Evolutionary conservation across 805 yeast species (phyloP), one percentile per base, ranked within the genome.

Genomic region (Wickerhamiella kurtzmanii): DNA sequence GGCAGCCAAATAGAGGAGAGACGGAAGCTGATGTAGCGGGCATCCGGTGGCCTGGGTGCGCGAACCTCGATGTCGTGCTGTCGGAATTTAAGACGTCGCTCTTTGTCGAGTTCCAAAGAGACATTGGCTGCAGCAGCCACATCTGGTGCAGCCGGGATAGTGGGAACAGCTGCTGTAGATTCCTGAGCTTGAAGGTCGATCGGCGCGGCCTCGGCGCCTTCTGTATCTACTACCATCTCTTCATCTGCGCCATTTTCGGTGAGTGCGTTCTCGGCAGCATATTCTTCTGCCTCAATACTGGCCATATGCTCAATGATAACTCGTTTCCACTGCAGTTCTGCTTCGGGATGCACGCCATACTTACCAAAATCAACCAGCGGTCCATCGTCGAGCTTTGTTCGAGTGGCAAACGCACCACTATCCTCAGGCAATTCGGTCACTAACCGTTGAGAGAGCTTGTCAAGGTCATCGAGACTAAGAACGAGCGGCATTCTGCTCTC

Each of bases 1-100:
- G 97, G 96, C 16, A 88, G 71, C 98, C 98, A 92, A 28, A 88
- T 83, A 0, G 97, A 86, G 2, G 97, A 96, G 1, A 89, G 80
- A 52, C 97, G 70, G 50, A 76, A 74, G 52, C 85, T 88, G 53
- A 92, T 67, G 58, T 85, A 83, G 56, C 80, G 78, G 49, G 84
- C 66, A 5, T 83, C 74, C 2, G 98, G 98, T 0, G 97, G 97
- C 44, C 75, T 74, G 4, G 98, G 98, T 0, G 98, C 96, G 52
- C 81, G 78, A 44, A 88, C 68, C 45, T 56, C 59, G 18, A 43
- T 44, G 19, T 56, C 58, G 11, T 56, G 52, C 40, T 51, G 51
- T 15, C 41, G 21, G 41, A 38, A 38, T n/a, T 35, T 25, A 11
- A 25, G 32, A 25, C 11, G 32, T 25, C 32, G 32, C 11, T 25